Evolutionary conservation across 306 rosid species (phyloP).

Genomic region (Abrus precatorius): DNA sequence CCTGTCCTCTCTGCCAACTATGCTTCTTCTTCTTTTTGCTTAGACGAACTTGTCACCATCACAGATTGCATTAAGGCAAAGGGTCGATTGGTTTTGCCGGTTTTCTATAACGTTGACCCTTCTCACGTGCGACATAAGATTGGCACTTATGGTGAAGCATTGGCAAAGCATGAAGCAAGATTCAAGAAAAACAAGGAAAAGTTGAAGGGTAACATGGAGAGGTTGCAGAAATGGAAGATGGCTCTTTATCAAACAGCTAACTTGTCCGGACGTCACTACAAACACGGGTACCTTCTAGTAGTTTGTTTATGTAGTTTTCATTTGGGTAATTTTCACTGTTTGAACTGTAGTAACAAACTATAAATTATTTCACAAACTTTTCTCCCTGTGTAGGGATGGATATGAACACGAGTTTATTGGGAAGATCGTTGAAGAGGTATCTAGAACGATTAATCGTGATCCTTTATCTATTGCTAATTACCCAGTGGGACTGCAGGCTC

Average conservation of each 20-base stretch:
- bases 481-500: slow-evolving; percentile 35
- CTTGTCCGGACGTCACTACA: background rate
- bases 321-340: no score
- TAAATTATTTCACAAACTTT: no score
- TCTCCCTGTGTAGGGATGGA: no score
- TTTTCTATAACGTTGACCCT: slow-evolving; percentile 28
- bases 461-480: slow-evolving; percentile 21
- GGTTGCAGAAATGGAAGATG: slow-evolving; percentile 17
- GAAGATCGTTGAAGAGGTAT: background rate
- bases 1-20: slow-evolving; percentile 4
- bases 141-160: slow-evolving; percentile 12
- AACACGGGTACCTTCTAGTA: slow-evolving; percentile 4
- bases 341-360: no score
- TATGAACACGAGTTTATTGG: background rate
- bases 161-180: background rate
- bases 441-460: background rate
- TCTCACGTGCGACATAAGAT: background rate
- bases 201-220: background rate
- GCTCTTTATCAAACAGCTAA: background rate
- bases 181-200: no score
- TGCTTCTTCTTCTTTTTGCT: slow-evolving; percentile 15
- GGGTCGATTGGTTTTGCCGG: background rate
- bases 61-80: background rate
- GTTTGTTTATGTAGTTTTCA: no score
- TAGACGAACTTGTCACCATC: slow-evolving; percentile 29